Evolutionary conservation across 768 basidiomycete species (phyloP), one percentile per base, ranked within the genome.

Genomic region (Clavulina sp.): DNA sequence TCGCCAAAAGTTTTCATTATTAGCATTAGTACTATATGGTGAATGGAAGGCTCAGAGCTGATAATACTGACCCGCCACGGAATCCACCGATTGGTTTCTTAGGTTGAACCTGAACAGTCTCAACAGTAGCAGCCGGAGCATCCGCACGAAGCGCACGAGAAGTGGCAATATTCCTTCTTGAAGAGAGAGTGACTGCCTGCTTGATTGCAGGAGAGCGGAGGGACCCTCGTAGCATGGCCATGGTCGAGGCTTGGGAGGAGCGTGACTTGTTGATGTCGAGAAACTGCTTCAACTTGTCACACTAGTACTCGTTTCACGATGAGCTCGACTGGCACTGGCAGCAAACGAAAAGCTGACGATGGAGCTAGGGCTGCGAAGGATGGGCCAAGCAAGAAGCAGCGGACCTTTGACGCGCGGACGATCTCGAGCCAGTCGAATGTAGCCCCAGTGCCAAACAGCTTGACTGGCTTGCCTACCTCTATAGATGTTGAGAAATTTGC

Each of bases 401-500:
- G 24, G 16, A 49, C 32, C 13, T 7, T 28, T 18, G 48, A 30
- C 7, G 48, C 48, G 18, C 48, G 48, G 16, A 49, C 24, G 7
- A 49, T 49, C 31, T 7, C 7, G 13, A 26, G 28, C 1, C 26
- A 34, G 16, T 16, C 43, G n/a, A n/a, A n/a, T 46, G 36, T 13
- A 38, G 13, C 36, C 13, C 43, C 43, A 28, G 13, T 46, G 13
- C 43, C 43, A 9, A 46, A 26, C 43, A 46, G 43, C 24, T 13
- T 74, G 63, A 70, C 69, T 41, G 73, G 72, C 5, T 64, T 95
- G 18, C 86, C 87, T 2, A 70, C 73, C 28, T 71, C 79, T 1
- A 72, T 97, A 51, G 84, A 92, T 59, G 81, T 93, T 23, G 91
- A 93, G 61, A 80, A 75, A 61, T 93, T 97, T 63, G 75, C 81